Conservation (phyloP, 371 early-diverging fungal genomes). For the Actinomucor elegans region DNA sequence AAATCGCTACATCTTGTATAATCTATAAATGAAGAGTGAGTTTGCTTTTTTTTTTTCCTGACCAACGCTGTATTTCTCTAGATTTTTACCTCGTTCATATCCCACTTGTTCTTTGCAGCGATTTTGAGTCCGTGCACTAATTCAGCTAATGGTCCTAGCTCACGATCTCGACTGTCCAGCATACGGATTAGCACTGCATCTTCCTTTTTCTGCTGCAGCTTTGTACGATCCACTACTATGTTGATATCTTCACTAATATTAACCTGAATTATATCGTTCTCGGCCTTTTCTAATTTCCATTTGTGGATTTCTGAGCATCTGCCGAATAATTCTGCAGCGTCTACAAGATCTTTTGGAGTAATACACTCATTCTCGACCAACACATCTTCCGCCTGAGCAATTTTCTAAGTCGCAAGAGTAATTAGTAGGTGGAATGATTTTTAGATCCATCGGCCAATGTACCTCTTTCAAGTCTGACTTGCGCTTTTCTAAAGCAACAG, state of each 20-base stretch:
- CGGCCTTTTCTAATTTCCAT: not conserved
- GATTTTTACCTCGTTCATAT: constrained; percentile 5
- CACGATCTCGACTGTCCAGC: not conserved
- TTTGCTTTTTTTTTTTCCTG: not conserved
- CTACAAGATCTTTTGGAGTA: not conserved
- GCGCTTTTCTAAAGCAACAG: not conserved
- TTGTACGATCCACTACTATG: not conserved
- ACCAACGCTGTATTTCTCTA: not conserved
- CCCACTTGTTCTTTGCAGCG: constrained; percentile 3
- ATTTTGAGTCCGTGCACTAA: constrained; percentile 2
- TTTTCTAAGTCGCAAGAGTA: no score
- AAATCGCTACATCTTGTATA: constrained; percentile 4
- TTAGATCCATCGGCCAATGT: no score
- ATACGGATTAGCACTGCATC: constrained; percentile 3
- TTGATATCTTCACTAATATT: constrained; percentile 1
- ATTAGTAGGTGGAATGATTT: no score
- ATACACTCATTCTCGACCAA: not conserved
- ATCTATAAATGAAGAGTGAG: not conserved
- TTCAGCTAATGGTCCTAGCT: constrained; percentile 4
- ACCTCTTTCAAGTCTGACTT: not conserved
- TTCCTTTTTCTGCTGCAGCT: not conserved
- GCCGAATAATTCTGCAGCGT: not conserved
- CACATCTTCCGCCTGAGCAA: not conserved
- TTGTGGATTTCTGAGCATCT: not conserved
- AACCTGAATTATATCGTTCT: not conserved